These are phyloP conservation scores for Kwoniella sp. DNA, from an alignment of 768 basidiomycete genomes.

Conservation along the genomic window DNA sequence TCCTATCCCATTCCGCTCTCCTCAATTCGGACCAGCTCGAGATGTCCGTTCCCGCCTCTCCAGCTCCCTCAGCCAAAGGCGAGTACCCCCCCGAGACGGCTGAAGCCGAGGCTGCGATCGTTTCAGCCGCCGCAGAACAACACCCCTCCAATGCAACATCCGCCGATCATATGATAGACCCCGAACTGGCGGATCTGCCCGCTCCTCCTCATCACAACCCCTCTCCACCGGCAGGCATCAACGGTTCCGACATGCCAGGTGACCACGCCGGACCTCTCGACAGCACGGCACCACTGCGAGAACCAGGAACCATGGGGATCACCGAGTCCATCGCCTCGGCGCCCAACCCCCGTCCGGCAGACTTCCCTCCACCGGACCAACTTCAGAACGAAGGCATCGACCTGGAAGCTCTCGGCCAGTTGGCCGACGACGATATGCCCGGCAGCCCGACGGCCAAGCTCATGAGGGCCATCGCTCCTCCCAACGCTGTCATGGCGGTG, in stretches of 20 bases:
- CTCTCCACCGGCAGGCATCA: conserved; percentile 2
- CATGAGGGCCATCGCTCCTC: conserved; percentile 39
- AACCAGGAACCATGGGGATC: conserved; percentile 22
- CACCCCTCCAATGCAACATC: background rate
- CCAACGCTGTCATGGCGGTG: conserved; percentile 31
- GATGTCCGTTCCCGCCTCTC: no score
- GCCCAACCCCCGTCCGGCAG: conserved; percentile 33
- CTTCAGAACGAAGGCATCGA: conserved; percentile 26
- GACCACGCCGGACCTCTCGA: no score
- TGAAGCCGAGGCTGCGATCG: no score
- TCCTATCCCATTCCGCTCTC: no score
- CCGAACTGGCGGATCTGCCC: conserved; percentile 32
- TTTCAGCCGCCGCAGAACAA: background rate
- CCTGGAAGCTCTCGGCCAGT: conserved; percentile 15
- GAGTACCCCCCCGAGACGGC: no score
- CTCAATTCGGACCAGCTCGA: no score
- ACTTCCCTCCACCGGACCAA: conserved; percentile 26
- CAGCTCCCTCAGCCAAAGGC: no score
- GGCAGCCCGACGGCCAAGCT: conserved; percentile 40
- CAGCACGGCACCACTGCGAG: background rate
- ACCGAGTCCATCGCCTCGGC: conserved; percentile 41
- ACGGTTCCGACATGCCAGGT: conserved; percentile 1
- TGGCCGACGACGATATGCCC: conserved; percentile 28
- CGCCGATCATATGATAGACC: conserved; percentile 30
- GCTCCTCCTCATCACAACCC: conserved; percentile 19